Percentiles rank a stretch among this genome's conserved stretches.
Conservation (phyloP, 805 yeast genomes). For the Yarrowia hollandica region DNA sequence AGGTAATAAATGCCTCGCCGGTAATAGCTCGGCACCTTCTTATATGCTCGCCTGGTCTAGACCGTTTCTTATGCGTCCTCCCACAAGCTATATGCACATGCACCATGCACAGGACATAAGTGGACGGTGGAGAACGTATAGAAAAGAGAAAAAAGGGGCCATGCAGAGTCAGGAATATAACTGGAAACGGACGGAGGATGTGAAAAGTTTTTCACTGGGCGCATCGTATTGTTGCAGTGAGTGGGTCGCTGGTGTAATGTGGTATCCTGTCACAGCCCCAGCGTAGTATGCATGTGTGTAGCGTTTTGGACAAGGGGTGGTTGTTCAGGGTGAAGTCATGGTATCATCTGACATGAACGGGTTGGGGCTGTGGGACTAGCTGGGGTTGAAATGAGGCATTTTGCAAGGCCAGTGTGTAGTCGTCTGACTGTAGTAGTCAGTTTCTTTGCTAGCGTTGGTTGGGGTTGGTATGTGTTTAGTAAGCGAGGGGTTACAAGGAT, state of each 20-base stretch:
- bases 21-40: too few relatives aligned
- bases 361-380: too few relatives aligned
- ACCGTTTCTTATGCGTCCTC: neutral
- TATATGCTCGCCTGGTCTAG: neutral
- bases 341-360: too few relatives aligned
- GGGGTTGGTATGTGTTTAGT: too few relatives aligned
- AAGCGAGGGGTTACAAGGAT: too few relatives aligned
- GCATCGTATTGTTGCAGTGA: neutral
- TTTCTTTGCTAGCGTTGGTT: too few relatives aligned
- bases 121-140: neutral
- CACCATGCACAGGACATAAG: neutral
- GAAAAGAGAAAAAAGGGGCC: neutral
- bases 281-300: neutral
- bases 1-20: neutral
- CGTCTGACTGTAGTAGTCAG: too few relatives aligned
- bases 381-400: too few relatives aligned
- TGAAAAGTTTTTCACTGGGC: neutral
- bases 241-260: slow-evolving; percentile 3
- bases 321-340: too few relatives aligned
- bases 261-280: neutral
- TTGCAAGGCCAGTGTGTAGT: too few relatives aligned
- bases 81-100: slow-evolving; percentile 1
- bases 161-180: slow-evolving; percentile 2
- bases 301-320: too few relatives aligned
- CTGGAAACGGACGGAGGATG: neutral